Evolutionary conservation across 2,329 filamentous ascomycete species (phyloP), one percentile per base, ranked within the genome.

Genomic region (Penicillium sp.): DNA sequence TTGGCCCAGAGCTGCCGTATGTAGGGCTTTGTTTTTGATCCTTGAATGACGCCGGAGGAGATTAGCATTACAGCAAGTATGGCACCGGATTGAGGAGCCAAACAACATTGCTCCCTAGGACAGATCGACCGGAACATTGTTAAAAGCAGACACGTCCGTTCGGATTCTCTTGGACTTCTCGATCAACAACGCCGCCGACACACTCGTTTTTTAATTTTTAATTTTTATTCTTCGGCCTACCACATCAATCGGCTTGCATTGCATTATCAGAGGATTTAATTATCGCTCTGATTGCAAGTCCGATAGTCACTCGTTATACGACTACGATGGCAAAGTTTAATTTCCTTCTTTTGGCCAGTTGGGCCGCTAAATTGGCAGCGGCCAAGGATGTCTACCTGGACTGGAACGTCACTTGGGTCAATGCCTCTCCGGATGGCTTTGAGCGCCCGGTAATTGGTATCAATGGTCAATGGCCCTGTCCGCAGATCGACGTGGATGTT

Each of bases 391-490:
- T 67, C 3, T 57, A 61, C 51, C 55, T 66, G 4, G 47, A 65
- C 8, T 91, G 89, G 76, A 85, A 87, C 65, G 80, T 91, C 61
- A 84, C 82, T 56, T 92, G 90, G 89, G 85, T 90, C 11, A 82
- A 75, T 43, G 84, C 87, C 33, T 88, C 90, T 65, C 90, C 90
- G 0, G 90, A 93, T 75, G 87, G 86, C 22, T 77, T 80, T 8
- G 79, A 83, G 39, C 82, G 90, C 31, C 81, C 85, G 1, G 83
- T 84, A 3, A 90, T 93, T 68, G 89, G 88, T 46, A 88, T 95
- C 76, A 93, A 95, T 67, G 84, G 84, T 5, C 72, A 87, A 75
- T 91, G 90, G 88, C 90, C 90, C 1, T 82, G 89, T 52, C 90
- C 90, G 85, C 65, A 71, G 48, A 67, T 79, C 10, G 69, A 77